Conservation (phyloP, 2,329 filamentous ascomycete genomes). For the Stachybotrys echinatus region DNA sequence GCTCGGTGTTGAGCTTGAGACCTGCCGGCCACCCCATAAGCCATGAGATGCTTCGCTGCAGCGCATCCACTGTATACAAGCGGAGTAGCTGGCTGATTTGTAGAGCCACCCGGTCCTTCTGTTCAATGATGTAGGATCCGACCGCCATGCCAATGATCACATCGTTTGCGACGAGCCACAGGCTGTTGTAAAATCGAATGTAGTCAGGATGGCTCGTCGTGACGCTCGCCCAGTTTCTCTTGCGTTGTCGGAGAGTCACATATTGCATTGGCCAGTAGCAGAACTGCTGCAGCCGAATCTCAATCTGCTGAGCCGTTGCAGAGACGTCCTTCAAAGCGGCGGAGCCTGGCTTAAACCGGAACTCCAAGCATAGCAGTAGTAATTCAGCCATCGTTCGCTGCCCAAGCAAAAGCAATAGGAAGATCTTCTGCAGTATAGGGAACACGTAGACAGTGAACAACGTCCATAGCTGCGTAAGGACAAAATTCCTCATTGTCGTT, state of each 20-base stretch:
- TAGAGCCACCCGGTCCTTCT: conserved; percentile 75
- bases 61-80: conserved; percentile 80
- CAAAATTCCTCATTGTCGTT: conserved; percentile 73
- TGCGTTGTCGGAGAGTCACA: conserved; percentile 79
- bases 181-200: conserved; percentile 96
- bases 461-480: conserved; percentile 64
- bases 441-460: conserved; percentile 70
- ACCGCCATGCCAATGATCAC: conserved; percentile 97
- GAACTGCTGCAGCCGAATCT: conserved; percentile 95
- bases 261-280: conserved; percentile 99
- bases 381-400: conserved; percentile 79
- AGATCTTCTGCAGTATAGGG: conserved; percentile 66
- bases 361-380: conserved; percentile 75
- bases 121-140: conserved; percentile 95
- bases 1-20: conserved; percentile 88
- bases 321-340: conserved; percentile 92
- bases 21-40: conserved; percentile 94
- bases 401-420: conserved; percentile 72
- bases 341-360: conserved; percentile 70
- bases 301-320: conserved; percentile 93
- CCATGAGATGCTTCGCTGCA: conserved; percentile 89
- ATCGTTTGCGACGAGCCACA: conserved; percentile 98
- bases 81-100: conserved; percentile 72
- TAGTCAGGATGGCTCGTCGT: conserved; percentile 96
- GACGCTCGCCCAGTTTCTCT: conserved; percentile 91